Conservation (phyloP, 1,284 basidiomycete genomes). For the Cryptococcus sp. region DNA sequence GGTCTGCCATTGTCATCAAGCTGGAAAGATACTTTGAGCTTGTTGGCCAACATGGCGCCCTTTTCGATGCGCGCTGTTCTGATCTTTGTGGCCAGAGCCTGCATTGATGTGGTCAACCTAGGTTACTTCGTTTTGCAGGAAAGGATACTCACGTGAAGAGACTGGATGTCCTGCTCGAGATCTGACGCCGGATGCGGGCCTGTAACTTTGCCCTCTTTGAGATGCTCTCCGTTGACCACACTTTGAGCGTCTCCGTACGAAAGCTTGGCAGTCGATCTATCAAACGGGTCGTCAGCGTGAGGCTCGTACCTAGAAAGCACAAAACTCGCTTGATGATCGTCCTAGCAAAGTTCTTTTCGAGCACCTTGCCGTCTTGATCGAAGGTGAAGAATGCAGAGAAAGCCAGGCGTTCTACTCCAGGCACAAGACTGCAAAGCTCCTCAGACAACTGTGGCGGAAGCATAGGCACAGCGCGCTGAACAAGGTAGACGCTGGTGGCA, state of each 20-base stretch:
- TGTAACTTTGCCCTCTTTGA: constrained; percentile 60
- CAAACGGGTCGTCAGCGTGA: constrained; percentile 9
- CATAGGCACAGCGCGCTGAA: constrained; percentile 95
- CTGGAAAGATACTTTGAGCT: constrained; percentile 72
- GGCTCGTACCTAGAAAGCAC: background rate
- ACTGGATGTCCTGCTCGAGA: constrained; percentile 75
- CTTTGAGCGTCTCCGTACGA: constrained; percentile 78
- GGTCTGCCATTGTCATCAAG: constrained; percentile 84
- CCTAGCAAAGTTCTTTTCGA: constrained; percentile 90
- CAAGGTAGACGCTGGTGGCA: constrained; percentile 93
- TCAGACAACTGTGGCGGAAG: constrained; percentile 87
- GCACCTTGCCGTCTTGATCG: constrained; percentile 74
- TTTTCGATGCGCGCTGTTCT: constrained; percentile 73
- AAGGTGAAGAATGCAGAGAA: constrained; percentile 88
- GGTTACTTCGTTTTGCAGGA: background rate
- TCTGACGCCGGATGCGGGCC: constrained; percentile 62
- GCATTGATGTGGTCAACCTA: constrained; percentile 2
- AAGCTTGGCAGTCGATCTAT: constrained; percentile 82
- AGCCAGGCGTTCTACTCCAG: constrained; percentile 81
- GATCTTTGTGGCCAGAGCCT: constrained; percentile 70
- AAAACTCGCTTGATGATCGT: constrained; percentile 77
- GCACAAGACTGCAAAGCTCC: constrained; percentile 86
- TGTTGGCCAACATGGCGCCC: constrained; percentile 76
- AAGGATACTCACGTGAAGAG: constrained; percentile 59
- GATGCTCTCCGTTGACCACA: constrained; percentile 72